phyloP scores from a whole-genome alignment of 805 yeast genomes.

The Danielia reshetovae region DNA sequence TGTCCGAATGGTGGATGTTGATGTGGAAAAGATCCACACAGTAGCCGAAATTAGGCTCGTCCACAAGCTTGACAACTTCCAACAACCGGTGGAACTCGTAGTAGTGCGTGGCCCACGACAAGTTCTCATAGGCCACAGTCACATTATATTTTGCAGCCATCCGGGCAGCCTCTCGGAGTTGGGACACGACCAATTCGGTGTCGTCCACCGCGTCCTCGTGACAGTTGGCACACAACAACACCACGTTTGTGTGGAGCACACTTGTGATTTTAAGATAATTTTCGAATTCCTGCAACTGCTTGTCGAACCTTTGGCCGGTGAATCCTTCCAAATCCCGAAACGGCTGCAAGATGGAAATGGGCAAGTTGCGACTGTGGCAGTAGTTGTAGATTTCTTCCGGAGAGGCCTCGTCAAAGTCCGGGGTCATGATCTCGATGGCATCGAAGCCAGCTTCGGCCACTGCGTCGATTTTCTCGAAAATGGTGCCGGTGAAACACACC shows the following conservation, averaged over 20 bases:
- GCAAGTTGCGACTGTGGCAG: constrained; percentile 5
- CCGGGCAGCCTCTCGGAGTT: constrained; percentile 11
- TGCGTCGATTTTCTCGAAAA: constrained; percentile 13
- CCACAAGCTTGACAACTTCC: constrained; percentile 15
- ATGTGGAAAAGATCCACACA: constrained; percentile 27
- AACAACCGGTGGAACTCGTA: constrained; percentile 15
- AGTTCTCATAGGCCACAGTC: constrained; percentile 23
- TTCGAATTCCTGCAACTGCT: constrained; percentile 9
- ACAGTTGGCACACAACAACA: constrained; percentile 13
- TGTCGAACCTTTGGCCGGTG: constrained; percentile 4
- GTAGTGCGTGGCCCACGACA: constrained; percentile 22
- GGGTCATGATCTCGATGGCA: constrained; percentile 14
- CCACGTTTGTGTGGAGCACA: constrained; percentile 7
- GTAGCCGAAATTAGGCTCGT: constrained; percentile 21
- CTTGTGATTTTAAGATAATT: constrained; percentile 5
- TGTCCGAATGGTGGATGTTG: constrained; percentile 3
- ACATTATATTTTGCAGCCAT: constrained; percentile 13
- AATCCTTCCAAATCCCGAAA: constrained; percentile 16
- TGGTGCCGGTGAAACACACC: constrained; percentile 11
- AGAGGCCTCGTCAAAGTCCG: constrained; percentile 10
- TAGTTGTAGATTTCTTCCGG: constrained; percentile 8
- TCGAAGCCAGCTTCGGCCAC: constrained; percentile 13
- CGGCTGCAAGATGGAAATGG: constrained; percentile 13
- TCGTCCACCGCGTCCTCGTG: constrained; percentile 7
- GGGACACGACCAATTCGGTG: constrained; percentile 8